Percentiles rank a stretch among this genome's conserved stretches.
Conservation (phyloP, 305 asterid species). For the Withania somnifera region DNA sequence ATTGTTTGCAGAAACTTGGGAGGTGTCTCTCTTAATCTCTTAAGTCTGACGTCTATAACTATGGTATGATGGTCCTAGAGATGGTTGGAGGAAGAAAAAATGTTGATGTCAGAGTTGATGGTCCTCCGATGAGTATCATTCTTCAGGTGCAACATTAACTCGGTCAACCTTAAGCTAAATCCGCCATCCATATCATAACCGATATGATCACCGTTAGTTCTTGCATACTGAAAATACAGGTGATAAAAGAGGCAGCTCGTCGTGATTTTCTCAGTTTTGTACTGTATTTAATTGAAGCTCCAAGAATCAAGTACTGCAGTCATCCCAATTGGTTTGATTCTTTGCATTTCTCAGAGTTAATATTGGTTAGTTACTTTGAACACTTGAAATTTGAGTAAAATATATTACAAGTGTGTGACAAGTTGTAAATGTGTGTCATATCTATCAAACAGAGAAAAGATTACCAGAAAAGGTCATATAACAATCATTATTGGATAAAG, state of each 20-base stretch:
- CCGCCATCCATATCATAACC: no score
- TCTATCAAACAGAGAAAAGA: neutral
- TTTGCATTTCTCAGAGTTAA: neutral
- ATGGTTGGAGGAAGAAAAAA: slow-evolving; percentile 17
- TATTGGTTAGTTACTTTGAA: neutral
- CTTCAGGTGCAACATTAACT: neutral
- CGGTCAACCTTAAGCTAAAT: neutral
- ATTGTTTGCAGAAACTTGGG: slow-evolving; percentile 24
- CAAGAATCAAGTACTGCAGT: neutral
- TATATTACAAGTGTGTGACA: neutral
- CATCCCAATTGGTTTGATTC: neutral
- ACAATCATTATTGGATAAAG: no score
- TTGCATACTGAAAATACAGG: neutral
- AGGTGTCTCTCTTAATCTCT: slow-evolving; percentile 22
- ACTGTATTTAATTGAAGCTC: neutral
- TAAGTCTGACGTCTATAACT: slow-evolving; percentile 44
- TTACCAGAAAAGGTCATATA: neutral
- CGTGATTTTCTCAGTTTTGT: neutral
- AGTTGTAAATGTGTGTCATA: neutral
- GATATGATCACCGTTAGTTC: neutral
- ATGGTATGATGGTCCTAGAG: slow-evolving; percentile 44
- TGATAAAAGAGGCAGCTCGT: neutral
- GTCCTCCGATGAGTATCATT: neutral
- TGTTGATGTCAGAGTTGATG: neutral
- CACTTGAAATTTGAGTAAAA: neutral